Evolutionary conservation across 106 monocot genomes (phyloP), one percentile per base, ranked within the genome.

Genomic region (Platanthera guangdongensis): DNA sequence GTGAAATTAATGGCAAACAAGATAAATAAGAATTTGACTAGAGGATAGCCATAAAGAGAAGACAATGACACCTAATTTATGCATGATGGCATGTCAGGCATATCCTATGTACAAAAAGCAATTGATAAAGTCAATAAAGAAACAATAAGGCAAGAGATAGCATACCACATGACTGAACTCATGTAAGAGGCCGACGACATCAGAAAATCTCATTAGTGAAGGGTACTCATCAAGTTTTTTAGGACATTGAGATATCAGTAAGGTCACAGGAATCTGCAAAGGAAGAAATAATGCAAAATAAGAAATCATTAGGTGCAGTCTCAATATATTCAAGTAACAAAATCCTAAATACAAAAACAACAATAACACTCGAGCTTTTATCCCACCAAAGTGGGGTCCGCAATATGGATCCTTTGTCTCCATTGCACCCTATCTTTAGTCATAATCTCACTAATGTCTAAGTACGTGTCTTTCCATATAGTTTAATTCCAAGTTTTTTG

Each of bases 101-200:
- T 7, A 39, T 11, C 18, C 30, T 9, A 67, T 67, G 4, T 67
- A 18, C 2, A 51, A 50, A 32, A 19, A 4, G n/a, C 14, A 32
- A 52, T 12, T n/a, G 32, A 73, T 32, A 22, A 54, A 4, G 9
- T 19, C 73, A 9, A 6, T 25, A 70, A 52, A 9, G 18, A 4
- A 57, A 32, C 3, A 48, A 22, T 13, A 32, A 47, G 50, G 48
- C 2, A 53, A 18, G 46, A 47, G 11, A 15, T 21, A 76, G 9
- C 46, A 82, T 86, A 99, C 99, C 94, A 92, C 90, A 87, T 94
- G 99, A 59, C 78, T 85, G 77, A 99, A 94, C 74, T 94, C 99
- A 82, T 99, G 99, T 77, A 92, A 88, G 53, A 94, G 85, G 71
- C 72, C 85, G 32, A 99, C 82, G 82, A 94, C 92, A 83, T 99